Percentiles rank a stretch among this genome's conserved stretches.
phyloP scores from a whole-genome alignment of 176 grass and related monocot species.

The Carex littledalei region DNA sequence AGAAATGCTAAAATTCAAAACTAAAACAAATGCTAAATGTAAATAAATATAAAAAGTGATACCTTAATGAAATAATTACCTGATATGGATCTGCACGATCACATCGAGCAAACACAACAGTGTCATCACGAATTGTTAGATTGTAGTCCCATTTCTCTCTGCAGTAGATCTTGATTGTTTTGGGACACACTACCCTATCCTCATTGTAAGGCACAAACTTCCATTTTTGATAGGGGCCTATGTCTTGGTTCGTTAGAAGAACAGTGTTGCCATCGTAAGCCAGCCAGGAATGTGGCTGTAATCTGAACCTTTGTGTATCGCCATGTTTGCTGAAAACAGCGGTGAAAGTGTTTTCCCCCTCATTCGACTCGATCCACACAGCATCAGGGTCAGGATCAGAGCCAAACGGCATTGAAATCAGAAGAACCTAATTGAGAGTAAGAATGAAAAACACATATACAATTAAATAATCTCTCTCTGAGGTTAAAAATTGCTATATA shows the following conservation, averaged over 20 bases:
- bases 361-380: background rate
- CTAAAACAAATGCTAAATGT: background rate
- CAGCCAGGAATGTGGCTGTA: background rate
- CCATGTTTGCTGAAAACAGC: background rate
- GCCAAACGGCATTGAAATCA: background rate
- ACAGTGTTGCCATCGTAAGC: background rate
- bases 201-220: background rate
- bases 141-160: background rate
- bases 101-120: background rate
- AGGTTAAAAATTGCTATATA: too few species aligned
- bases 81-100: constrained; percentile 4
- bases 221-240: background rate
- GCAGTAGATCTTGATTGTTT: background rate
- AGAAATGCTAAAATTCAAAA: background rate
- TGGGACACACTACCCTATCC: background rate
- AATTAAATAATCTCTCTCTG: too few species aligned
- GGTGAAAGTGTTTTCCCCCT: background rate
- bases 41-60: background rate
- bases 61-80: background rate
- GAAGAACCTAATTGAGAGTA: background rate
- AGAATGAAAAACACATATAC: background rate
- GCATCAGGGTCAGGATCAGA: background rate
- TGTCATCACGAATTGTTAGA: background rate
- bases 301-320: background rate
- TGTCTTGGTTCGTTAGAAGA: background rate